phyloP scores from a whole-genome alignment of 805 yeast species.

The Candida mattraensis region DNA sequence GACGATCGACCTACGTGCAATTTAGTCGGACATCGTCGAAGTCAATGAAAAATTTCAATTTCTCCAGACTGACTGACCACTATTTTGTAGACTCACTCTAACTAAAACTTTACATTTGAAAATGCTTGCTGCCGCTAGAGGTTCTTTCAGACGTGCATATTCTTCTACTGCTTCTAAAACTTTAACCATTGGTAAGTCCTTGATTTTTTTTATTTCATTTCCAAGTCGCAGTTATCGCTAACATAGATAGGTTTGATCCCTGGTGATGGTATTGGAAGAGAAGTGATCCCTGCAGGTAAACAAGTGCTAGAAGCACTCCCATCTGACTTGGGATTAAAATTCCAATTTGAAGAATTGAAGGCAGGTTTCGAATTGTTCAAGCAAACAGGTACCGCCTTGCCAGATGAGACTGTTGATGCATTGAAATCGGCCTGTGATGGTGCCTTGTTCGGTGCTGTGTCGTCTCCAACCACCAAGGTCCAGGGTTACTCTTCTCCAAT shows the following conservation, averaged over 20 bases:
- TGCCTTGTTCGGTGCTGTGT: slow-evolving; percentile 96
- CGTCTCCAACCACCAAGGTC: slow-evolving; percentile 91
- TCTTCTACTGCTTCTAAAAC: slow-evolving; percentile 42
- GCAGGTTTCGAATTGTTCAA: slow-evolving; percentile 96
- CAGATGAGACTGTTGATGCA: slow-evolving; percentile 82
- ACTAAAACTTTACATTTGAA: no score
- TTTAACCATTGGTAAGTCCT: slow-evolving; percentile 47
- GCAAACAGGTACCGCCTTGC: slow-evolving; percentile 93
- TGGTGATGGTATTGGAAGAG: slow-evolving; percentile 98
- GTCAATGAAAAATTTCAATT: no score
- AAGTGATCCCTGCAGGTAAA: slow-evolving; percentile 96
- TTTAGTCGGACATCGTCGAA: no score
- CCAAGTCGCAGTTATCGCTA: slow-evolving; percentile 14
- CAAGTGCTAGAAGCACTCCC: slow-evolving; percentile 83
- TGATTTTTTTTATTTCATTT: no score
- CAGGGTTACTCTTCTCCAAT: slow-evolving; percentile 98
- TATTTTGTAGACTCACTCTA: no score
- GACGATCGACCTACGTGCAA: no score
- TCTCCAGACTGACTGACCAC: no score
- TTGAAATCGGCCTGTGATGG: slow-evolving; percentile 88
- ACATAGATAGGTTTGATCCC: slow-evolving; percentile 60
- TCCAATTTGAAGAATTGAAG: slow-evolving; percentile 82
- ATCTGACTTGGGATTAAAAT: slow-evolving; percentile 68
- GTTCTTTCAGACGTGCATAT: slow-evolving; percentile 31
- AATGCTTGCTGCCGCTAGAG: slow-evolving; percentile 27